Conservation (phyloP, 805 yeast genomes). For the Zygoascus tannicola region DNA sequence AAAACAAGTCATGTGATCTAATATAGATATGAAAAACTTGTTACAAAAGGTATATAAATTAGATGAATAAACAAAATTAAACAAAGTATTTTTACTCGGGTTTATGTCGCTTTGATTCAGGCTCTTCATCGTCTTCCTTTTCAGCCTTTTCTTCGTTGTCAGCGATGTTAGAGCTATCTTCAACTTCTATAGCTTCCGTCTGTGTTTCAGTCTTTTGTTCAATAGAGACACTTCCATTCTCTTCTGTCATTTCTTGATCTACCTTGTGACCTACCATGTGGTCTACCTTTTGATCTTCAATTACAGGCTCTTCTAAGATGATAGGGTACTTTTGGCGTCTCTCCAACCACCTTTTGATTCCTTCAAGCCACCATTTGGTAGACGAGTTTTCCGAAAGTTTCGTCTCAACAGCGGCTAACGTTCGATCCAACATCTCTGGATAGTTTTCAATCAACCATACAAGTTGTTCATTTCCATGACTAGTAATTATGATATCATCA, state of each 20-base stretch:
- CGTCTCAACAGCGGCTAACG: not conserved
- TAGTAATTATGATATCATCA: conserved; percentile 2
- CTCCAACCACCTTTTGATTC: not conserved
- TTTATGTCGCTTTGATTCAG: not conserved
- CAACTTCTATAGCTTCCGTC: no score
- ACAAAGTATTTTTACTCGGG: no score
- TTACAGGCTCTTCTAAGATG: not conserved
- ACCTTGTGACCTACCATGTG: not conserved
- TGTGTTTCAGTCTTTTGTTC: no score
- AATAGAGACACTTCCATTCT: no score
- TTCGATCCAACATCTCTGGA: not conserved
- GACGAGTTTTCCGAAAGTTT: not conserved
- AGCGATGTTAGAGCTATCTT: no score
- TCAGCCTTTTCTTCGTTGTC: not conserved
- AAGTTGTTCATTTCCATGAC: conserved; percentile 10
- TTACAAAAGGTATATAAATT: not conserved
- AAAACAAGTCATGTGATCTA: no score
- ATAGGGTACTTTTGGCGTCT: not conserved
- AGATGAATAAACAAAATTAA: not conserved
- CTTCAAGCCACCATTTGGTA: conserved; percentile 1
- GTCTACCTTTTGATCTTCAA: not conserved
- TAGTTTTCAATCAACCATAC: conserved; percentile 6
- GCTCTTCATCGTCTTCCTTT: not conserved
- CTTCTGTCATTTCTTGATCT: not conserved
- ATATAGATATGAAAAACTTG: not conserved